Conservation (phyloP, 345 rosid species). For the Hibiscus mutabilis region DNA sequence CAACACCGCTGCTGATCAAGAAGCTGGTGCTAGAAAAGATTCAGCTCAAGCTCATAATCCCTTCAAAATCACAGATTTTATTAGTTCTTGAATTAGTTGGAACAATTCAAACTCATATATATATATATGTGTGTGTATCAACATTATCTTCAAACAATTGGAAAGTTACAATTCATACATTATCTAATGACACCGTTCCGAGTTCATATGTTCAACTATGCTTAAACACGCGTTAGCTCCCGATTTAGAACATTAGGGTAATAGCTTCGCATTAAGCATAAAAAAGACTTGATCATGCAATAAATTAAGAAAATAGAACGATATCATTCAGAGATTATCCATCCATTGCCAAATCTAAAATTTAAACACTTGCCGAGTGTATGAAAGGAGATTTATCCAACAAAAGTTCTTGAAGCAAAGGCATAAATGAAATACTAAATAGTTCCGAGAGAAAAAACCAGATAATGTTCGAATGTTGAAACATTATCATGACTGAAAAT, state of each 20-base stretch:
- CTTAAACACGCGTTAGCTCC: too few species aligned
- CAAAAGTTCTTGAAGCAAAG: constrained; percentile 27
- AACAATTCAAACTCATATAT: background rate
- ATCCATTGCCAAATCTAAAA: too few species aligned
- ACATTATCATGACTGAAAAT: background rate
- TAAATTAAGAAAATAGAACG: too few species aligned
- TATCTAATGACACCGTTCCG: too few species aligned
- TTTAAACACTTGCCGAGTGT: constrained; percentile 33
- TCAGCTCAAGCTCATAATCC: constrained; percentile 11
- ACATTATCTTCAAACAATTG: too few species aligned
- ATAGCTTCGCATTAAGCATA: too few species aligned
- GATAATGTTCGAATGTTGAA: constrained; percentile 1
- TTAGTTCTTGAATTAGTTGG: constrained; percentile 24
- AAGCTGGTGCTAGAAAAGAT: background rate
- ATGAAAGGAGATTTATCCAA: constrained; percentile 8
- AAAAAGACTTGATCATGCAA: too few species aligned
- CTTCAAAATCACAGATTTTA: constrained; percentile 45
- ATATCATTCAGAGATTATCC: too few species aligned
- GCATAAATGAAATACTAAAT: constrained; percentile 24
- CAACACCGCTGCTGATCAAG: background rate
- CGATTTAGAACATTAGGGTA: too few species aligned
- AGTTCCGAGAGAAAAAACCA: constrained; percentile 12
- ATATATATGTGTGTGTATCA: too few species aligned
- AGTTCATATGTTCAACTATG: too few species aligned
- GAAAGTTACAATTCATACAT: too few species aligned